Evolutionary conservation across 257 asterid genomes (phyloP).

Genomic region (Lavandula angustifolia): DNA sequence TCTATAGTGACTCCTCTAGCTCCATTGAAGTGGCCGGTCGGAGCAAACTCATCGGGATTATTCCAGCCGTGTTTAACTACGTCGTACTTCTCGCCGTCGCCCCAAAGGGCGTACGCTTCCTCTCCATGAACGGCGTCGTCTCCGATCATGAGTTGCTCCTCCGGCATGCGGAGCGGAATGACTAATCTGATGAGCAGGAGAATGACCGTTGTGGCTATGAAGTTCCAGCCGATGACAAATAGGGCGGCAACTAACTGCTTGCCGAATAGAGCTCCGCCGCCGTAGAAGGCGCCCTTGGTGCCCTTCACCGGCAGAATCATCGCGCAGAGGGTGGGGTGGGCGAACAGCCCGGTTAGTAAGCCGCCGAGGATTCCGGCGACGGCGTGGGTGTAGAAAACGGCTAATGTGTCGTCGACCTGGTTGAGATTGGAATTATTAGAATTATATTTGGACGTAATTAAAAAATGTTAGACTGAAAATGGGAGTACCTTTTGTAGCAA

Average conservation of each 20-base stretch:
- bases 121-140: constrained; percentile 95
- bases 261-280: constrained; percentile 55
- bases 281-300: constrained; percentile 78
- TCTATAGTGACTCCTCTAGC: constrained; percentile 74
- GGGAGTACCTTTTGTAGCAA: constrained; percentile 65
- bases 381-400: constrained; percentile 87
- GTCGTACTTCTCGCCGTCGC: constrained; percentile 85
- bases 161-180: constrained; percentile 81
- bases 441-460: not conserved
- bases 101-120: constrained; percentile 93
- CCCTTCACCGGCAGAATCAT: constrained; percentile 63
- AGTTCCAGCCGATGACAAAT: constrained; percentile 74
- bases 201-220: constrained; percentile 58
- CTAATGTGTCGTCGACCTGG: constrained; percentile 86
- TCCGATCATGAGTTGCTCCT: constrained; percentile 78
- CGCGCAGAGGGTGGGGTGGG: constrained; percentile 70
- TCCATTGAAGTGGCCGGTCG: constrained; percentile 44
- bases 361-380: constrained; percentile 90
- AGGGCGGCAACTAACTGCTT: constrained; percentile 82
- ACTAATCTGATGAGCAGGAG: constrained; percentile 54
- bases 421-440: not conserved
- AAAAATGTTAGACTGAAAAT: not conserved
- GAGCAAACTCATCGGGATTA: constrained; percentile 40
- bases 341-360: constrained; percentile 71
- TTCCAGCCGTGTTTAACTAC: constrained; percentile 65